Evolutionary conservation across 2,329 filamentous ascomycete species (phyloP).

Genomic region (Neurospora sp.): DNA sequence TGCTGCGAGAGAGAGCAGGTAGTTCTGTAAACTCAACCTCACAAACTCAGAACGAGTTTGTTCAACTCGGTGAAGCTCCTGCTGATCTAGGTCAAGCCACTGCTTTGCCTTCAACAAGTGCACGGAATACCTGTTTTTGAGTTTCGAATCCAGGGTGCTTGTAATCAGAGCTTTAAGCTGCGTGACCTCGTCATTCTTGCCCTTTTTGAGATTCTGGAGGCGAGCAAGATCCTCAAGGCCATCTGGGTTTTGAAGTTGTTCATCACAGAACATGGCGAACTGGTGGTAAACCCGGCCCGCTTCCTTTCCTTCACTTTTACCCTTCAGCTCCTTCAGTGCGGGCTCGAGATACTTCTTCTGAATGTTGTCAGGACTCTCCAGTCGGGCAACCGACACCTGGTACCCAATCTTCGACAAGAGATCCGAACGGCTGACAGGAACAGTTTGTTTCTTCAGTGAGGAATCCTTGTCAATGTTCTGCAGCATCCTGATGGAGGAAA

Average conservation of each 20-base stretch:
- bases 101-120: slow-evolving; percentile 64
- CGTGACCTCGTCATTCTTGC: slow-evolving; percentile 69
- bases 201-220: slow-evolving; percentile 66
- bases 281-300: slow-evolving; percentile 87
- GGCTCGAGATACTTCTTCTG: slow-evolving; percentile 78
- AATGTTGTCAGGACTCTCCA: slow-evolving; percentile 86
- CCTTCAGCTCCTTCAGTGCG: slow-evolving; percentile 71
- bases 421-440: slow-evolving; percentile 64
- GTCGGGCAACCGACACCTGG: slow-evolving; percentile 76
- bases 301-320: slow-evolving; percentile 55
- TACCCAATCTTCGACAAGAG: slow-evolving; percentile 80
- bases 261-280: slow-evolving; percentile 90
- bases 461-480: slow-evolving; percentile 57
- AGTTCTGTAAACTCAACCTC: slow-evolving; percentile 85
- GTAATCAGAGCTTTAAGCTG: slow-evolving; percentile 56
- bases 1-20: slow-evolving; percentile 71
- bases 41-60: slow-evolving; percentile 72
- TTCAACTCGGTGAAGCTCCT: slow-evolving; percentile 71
- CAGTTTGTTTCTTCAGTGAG: slow-evolving; percentile 56
- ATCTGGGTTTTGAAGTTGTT: slow-evolving; percentile 81
- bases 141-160: slow-evolving; percentile 39
- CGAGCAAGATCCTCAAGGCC: slow-evolving; percentile 75
- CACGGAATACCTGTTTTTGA: slow-evolving; percentile 45
- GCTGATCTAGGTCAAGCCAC: slow-evolving; percentile 84
- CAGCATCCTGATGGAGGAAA: slow-evolving; percentile 80